These are phyloP conservation scores for Cystofilobasidium bisporidii DNA, from an alignment of 768 basidiomycete species.

Conservation along the genomic window DNA sequence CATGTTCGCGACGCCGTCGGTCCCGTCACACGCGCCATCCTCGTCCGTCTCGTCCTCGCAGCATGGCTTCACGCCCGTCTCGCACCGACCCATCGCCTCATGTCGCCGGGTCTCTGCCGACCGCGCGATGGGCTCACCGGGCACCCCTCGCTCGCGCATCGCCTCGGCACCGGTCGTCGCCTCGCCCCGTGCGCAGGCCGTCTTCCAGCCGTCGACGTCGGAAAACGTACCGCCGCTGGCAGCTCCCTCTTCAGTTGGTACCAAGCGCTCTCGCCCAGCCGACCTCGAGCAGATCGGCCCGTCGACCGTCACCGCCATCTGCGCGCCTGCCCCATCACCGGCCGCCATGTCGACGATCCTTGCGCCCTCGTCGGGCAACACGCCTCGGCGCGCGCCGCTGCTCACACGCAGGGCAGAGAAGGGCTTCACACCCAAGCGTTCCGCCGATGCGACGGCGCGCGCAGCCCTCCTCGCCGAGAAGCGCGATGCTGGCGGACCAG, in stretches of 20 bases:
- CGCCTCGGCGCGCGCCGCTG: not conserved
- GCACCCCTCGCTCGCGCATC: not conserved
- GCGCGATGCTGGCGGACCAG: not conserved
- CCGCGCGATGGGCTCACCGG: not conserved
- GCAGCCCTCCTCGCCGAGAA: not conserved
- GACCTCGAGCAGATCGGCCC: constrained; percentile 11
- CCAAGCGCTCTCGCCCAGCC: constrained; percentile 18
- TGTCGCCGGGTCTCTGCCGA: constrained; percentile 9
- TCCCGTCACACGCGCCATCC: not conserved
- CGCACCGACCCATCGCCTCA: constrained; percentile 14
- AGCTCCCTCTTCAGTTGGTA: not conserved
- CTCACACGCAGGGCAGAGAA: not conserved
- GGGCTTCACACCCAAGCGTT: constrained; percentile 6
- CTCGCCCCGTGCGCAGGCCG: not conserved
- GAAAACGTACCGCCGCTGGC: not conserved
- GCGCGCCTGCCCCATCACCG: not conserved
- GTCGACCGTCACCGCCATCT: not conserved
- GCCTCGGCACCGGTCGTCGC: not conserved
- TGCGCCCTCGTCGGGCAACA: not conserved
- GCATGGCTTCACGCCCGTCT: not conserved
- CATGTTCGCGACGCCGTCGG: not conserved
- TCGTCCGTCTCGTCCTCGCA: not conserved
- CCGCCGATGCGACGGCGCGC: not conserved
- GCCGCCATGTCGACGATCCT: not conserved
- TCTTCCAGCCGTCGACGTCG: not conserved